Base-by-base conservation (phyloP, 2,329 filamentous ascomycete genomes). In the Ceratocystis ficicola region DNA sequence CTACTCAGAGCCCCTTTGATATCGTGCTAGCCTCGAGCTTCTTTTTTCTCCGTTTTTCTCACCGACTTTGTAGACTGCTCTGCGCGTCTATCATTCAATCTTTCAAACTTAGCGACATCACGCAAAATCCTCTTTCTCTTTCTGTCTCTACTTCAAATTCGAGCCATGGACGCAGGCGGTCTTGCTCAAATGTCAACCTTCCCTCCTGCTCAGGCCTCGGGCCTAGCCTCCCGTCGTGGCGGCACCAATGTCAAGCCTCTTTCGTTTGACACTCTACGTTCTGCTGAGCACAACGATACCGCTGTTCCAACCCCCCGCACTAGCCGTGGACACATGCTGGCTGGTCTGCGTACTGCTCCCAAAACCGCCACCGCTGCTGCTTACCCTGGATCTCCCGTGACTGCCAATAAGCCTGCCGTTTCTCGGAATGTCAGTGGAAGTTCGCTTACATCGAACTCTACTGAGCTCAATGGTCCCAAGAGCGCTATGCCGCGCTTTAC, bases 111-210 rank as follows among this genome's bases (percentile, higher is more conserved):
- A 48, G 61, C 36, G 36, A 41, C 36, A 41, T 41, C 36, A 41
- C 25, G n/a, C 59, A 22, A 22, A 59, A 63, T 62, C 44, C 62
- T 41, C 55, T 68, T 64, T 50, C 44, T 20, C 20, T 62, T 66
- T 65, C 62, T 25, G 17, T 36, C 44, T 36, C 20, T 32, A 20
- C 25, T 50, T 63, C 46, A 25, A 36, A 32, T 20, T 73, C 78
- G 79, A 81, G 78, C 76, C 71, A 87, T 95, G 87, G 88, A 96
- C 93, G 87, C 93, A 85, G 93, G 93, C 84, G 90, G 91, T 94
- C 90, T 96, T 81, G 88, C 91, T 94, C 91, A 68, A 68, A 97
- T 97, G 93, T 89, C 90, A 80, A 93, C 90, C 76, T 89, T 89
- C 76, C 79, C 83, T 75, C 81, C 87, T 76, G 83, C 83, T 76